Evolutionary conservation across 2,329 filamentous ascomycete genomes (phyloP), one percentile per base, ranked within the genome.

Genomic region (Diaporthe sp.): DNA sequence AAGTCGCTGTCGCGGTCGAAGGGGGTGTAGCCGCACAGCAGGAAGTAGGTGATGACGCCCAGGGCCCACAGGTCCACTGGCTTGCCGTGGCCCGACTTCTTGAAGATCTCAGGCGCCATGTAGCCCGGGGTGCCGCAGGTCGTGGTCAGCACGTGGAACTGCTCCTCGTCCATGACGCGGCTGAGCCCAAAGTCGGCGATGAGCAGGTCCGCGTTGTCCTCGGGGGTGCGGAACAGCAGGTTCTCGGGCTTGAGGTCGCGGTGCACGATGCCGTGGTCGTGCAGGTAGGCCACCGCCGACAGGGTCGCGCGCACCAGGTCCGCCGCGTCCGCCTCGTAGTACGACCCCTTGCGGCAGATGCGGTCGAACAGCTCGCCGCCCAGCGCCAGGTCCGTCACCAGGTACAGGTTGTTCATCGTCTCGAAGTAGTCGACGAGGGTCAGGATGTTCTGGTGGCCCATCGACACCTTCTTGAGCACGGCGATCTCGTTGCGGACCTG

Each of bases 71-170:
- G 93, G 83, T 99, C 97, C 70, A 99, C 97, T 78, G 97, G 96
- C 85, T 98, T 99, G 77, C 97, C 97, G 83, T 99, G 97, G 35
- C 97, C 97, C 10, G 94, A 96, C 88, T 99, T 99, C 84, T 98
- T 98, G 86, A 99, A 99, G 80, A 99, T 99, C 83, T 99, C 97
- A 30, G 97, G 97, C 2, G 97, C 97, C 97, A 99, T 99, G 85
- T 99, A 99, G 65, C 97, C 97, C 4, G 97, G 97, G 1, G 97
- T 99, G 75, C 97, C 97, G 82, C 97, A 99, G 1, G 97, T 99
- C 0, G 97, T 99, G 15, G 97, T 99, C 76, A 99, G 87, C 39
- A 98, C 96, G 82, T 98, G 97, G 84, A 98, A 98, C 82, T 98
- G 94, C 84, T 98, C 95, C 85, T 98, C 97, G 81, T 99, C 97